phyloP scores from a whole-genome alignment of 2,329 filamentous ascomycete species.

The Hypoxylon sp. region DNA sequence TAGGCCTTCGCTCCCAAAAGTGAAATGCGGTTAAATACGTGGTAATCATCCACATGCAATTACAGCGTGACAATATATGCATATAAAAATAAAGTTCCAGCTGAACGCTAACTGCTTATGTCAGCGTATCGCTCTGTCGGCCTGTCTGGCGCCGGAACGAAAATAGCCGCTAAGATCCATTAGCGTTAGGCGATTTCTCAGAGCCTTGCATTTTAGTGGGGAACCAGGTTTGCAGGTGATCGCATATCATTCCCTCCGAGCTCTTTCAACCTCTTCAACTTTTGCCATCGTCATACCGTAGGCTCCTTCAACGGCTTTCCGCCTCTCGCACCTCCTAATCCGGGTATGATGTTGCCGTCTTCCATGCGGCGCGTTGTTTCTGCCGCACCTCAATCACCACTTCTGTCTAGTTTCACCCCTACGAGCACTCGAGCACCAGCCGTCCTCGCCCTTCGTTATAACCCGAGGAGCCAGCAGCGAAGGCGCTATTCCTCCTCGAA shows the following conservation, averaged over 20 bases:
- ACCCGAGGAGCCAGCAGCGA: constrained; percentile 61
- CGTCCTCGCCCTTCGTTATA: constrained; percentile 54
- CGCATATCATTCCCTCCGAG: constrained; percentile 29
- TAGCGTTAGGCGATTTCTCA: constrained; percentile 27
- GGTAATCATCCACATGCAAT: too few species aligned
- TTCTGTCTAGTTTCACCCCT: constrained; percentile 59
- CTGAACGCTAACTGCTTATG: background rate
- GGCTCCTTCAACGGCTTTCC: constrained; percentile 10
- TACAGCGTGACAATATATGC: background rate
- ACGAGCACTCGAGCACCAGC: constrained; percentile 57
- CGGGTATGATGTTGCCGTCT: constrained; percentile 63
- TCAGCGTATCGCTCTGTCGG: background rate
- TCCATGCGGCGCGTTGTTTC: constrained; percentile 68
- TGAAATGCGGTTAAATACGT: too few species aligned
- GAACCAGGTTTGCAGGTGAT: constrained; percentile 34
- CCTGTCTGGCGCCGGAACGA: background rate
- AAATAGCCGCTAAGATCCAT: constrained; percentile 15
- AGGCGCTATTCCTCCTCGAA: constrained; percentile 70
- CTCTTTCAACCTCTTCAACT: constrained; percentile 28
- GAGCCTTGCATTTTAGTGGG: constrained; percentile 23
- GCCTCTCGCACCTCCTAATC: constrained; percentile 9
- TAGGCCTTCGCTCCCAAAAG: too few species aligned
- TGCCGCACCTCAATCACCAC: constrained; percentile 60
- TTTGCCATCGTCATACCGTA: constrained; percentile 22
- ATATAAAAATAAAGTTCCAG: background rate